Base-by-base conservation (phyloP, 257 asterid species). In the Penstemon barbatus region DNA sequence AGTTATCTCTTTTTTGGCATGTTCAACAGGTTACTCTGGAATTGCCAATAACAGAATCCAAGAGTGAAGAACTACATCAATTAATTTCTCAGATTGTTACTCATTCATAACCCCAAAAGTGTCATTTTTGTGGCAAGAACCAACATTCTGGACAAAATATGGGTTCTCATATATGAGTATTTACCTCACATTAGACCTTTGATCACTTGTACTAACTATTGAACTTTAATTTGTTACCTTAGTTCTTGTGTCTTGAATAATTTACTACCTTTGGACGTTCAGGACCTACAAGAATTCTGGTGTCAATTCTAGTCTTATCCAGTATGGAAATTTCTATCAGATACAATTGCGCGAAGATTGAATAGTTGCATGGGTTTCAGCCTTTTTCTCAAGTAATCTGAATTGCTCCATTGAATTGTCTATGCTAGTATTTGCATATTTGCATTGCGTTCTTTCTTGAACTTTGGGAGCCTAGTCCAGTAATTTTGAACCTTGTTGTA, bases 1-100 rank as follows among this genome's bases (percentile, higher is more conserved):
- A 40, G 40, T 60, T 12, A 39, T 68, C 33, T 12, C 53, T 56
- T 12, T 60, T 39, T 71, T 71, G 55, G 52, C 71, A 33, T 71
- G 69, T 60, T 77, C 57, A 63, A 46, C 89, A 91, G 97, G 72
- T 92, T 69, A 92, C 96, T 0, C 77, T 86, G 76, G 96, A 92
- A 84, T 71, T 90, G 50, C 56, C 75, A 70, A 61, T 90, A 75
- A 77, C 80, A 0, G 80, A 82, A 76, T 71, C 83, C 54, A 86
- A 82, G 85, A 43, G 68, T 36, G 83, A 74, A 71, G 91, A 89
- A 80, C 81, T 91, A 75, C 81, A 57, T 56, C 84, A 64, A 44
- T 74, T 86, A 54, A 61, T 75, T 64, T 74, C 74, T 61, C 78
- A 70, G 41, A 69, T 65, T 78, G 82, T 75, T 61, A 79, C 84